Base-by-base conservation (phyloP, 2,329 filamentous ascomycete genomes). In the Lachnellula suecica region DNA sequence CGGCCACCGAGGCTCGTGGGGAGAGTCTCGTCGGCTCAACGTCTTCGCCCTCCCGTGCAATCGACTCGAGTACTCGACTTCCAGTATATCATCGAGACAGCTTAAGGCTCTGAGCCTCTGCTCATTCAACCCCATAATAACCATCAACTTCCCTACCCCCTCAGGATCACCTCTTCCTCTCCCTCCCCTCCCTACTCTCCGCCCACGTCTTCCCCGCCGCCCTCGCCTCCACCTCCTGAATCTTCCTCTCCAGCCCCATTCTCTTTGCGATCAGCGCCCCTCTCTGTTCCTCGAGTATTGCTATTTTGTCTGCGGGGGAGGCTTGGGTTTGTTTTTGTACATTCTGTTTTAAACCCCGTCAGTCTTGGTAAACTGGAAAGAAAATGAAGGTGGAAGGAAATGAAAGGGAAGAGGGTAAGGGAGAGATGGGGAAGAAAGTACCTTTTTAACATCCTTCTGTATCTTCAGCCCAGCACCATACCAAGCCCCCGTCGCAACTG, bases 381-480 rank as follows among this genome's bases (percentile, higher is more conserved):
- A 35, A n/a, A n/a, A n/a, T n/a, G 40, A n/a, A 3, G 24, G n/a
- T 27, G 20, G 29, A 0, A 44, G 51, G 29, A 20, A 41, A 10
- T 31, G 44, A 38, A 52, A 24, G 22, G 15, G 17, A 8, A 25
- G n/a, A 19, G n/a, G 10, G 10, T 5, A 38, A 6, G 25, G 41
- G 19, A 44, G 19, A 11, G 42, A 40, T 51, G n/a, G 20, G 11
- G n/a, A 17, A 25, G 20, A 19, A 20, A 9, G 9, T 3, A 84
- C 82, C 72, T 82, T 67, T 49, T 73, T 72, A 34, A 71, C 66
- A 45, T 84, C 77, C 56, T 75, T 71, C 27, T 74, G 68, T 3
- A 73, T 77, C 65, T 84, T 84, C 54, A 85, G 58, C 6, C 76
- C 75, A 19, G 83, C 83, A 22, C 83, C 83, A 60, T 83, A 85